Conservation (phyloP, 805 yeast species). For the Saturnispora zaruensis region DNA sequence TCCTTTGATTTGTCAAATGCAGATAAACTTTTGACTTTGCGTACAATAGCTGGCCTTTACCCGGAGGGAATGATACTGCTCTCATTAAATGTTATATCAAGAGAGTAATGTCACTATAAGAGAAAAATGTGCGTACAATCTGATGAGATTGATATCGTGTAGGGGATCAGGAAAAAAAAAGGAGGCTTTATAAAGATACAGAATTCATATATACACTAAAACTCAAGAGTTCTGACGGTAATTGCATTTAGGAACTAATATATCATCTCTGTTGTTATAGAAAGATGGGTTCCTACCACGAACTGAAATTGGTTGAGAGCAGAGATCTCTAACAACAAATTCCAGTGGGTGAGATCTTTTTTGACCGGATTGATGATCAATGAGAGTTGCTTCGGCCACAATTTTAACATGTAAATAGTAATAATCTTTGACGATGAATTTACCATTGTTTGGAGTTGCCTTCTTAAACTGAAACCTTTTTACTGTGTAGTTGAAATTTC, state of each 20-base stretch:
- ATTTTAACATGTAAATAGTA: slow-evolving; percentile 28
- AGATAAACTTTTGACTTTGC: slow-evolving; percentile 68
- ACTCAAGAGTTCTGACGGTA: neutral
- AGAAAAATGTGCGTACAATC: neutral
- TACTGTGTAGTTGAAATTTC: slow-evolving; percentile 14
- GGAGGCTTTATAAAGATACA: neutral
- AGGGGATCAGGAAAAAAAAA: neutral
- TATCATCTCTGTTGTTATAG: slow-evolving; percentile 44
- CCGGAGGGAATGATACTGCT: slow-evolving; percentile 19
- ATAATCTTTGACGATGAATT: slow-evolving; percentile 36
- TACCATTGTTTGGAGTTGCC: slow-evolving; percentile 47
- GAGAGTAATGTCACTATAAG: neutral
- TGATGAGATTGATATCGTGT: neutral
- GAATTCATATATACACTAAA: neutral
- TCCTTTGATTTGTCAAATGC: slow-evolving; percentile 68
- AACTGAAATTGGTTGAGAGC: slow-evolving; percentile 42
- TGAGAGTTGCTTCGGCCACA: slow-evolving; percentile 7
- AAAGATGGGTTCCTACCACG: slow-evolving; percentile 58
- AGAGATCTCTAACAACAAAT: slow-evolving; percentile 10
- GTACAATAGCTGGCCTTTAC: slow-evolving; percentile 41
- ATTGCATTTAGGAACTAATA: slow-evolving; percentile 18
- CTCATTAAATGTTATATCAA: neutral
- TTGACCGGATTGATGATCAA: neutral
- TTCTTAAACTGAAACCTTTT: slow-evolving; percentile 40
- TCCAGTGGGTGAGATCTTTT: neutral